Conservation (phyloP, 768 basidiomycete species). For the Kwoniella mangroviensis region DNA sequence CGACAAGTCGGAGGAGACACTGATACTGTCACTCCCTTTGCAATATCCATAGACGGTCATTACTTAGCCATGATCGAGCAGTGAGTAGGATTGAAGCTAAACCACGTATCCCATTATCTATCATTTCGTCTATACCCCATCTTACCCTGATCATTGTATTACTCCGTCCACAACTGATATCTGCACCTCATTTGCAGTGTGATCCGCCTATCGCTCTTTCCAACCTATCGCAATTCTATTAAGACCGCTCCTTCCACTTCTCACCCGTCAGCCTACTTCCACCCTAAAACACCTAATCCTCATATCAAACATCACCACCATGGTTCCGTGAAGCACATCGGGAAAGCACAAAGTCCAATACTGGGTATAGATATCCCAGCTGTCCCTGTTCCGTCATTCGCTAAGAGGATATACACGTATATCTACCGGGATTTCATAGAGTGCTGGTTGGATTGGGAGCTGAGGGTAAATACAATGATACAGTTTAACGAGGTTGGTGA, state of each 20-base stretch:
- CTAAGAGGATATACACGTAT: constrained; percentile 13
- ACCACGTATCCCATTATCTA: neutral
- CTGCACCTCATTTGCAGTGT: neutral
- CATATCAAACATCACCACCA: neutral
- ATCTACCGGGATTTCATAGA: constrained; percentile 31
- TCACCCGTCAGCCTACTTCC: constrained; percentile 26
- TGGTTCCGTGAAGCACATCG: neutral
- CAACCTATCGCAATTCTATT: constrained; percentile 20
- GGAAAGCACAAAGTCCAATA: too few relatives aligned
- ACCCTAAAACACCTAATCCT: constrained; percentile 4
- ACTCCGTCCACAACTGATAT: too few relatives aligned
- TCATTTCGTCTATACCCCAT: neutral
- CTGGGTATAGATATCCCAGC: constrained; percentile 5
- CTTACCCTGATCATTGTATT: too few relatives aligned
- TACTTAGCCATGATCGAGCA: constrained; percentile 48
- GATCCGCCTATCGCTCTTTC: constrained; percentile 10
- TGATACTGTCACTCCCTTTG: neutral
- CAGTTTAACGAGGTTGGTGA: constrained; percentile 52
- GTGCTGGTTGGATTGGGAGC: constrained; percentile 36
- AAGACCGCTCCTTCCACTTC: constrained; percentile 26
- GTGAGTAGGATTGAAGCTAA: constrained; percentile 23
- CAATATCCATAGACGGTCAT: constrained; percentile 32
- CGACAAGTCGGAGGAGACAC: too few relatives aligned
- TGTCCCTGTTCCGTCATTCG: constrained; percentile 21
- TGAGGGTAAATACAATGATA: constrained; percentile 41